These are phyloP conservation scores for Aphanoascus verrucosus DNA, from an alignment of 2,329 filamentous ascomycete species.

Conservation along the genomic window DNA sequence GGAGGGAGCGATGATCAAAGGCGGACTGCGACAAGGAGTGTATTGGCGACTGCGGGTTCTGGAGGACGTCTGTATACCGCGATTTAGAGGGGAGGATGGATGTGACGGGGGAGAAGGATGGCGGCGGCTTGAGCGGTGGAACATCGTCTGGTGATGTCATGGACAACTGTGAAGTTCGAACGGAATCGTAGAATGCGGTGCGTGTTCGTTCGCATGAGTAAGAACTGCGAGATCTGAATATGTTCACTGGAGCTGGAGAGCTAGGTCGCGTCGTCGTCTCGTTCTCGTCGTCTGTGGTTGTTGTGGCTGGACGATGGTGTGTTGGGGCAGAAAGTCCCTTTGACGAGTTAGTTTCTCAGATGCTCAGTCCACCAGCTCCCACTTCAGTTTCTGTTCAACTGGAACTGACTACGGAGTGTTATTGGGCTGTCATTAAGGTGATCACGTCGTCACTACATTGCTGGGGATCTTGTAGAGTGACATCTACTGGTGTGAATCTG, in stretches of 20 bases:
- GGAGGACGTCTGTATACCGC: conserved; percentile 42
- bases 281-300: background rate
- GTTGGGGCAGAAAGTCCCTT: background rate
- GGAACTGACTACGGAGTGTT: no score
- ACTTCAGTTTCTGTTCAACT: background rate
- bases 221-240: background rate
- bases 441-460: no score
- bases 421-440: no score
- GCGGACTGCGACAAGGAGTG: conserved; percentile 41
- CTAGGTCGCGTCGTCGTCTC: background rate
- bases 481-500: no score
- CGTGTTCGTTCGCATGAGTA: background rate
- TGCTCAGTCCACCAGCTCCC: background rate
- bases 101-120: conserved; percentile 56
- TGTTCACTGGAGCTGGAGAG: conserved; percentile 4
- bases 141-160: conserved; percentile 61
- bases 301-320: background rate
- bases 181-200: background rate
- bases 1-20: conserved; percentile 40
- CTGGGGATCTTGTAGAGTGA: no score
- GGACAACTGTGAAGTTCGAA: conserved; percentile 31
- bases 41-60: conserved; percentile 40
- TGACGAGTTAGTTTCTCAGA: no score
- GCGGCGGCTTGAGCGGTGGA: conserved; percentile 55
- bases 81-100: conserved; percentile 51